Evolutionary conservation across 2,329 filamentous ascomycete species (phyloP), one percentile per base, ranked within the genome.

Genomic region (Aspergillus fijiensis): DNA sequence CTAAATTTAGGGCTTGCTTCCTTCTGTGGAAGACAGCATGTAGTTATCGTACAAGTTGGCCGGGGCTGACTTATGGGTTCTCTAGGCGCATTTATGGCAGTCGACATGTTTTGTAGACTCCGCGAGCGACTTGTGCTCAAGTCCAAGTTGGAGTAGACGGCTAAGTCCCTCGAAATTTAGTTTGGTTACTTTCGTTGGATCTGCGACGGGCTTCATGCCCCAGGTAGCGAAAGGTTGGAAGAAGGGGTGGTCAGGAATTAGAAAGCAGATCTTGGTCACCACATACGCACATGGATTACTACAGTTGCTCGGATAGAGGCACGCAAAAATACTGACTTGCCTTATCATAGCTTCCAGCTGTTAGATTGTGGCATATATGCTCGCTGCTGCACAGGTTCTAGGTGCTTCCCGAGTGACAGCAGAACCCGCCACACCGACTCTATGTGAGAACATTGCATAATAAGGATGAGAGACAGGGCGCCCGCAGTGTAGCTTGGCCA

Each of bases 61-160:
- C 9, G 27, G 9, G 23, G 42, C 54, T 19, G 12, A 49, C 50
- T 33, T 19, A 54, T n/a, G 27, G 16, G 12, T 19, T 19, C 9
- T 35, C 19, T 51, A 79, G 77, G 77, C 29, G 74, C 66, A 3
- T 61, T 74, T 7, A 76, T 79, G 68, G 72, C 70, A 9, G 54
- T 78, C 58, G 77, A 79, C 61, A 77, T 76, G 70, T 67, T 73
- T 49, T 60, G 67, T 53, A 67, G 76, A 45, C 65, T 79, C 59
- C 69, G 64, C 31, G 51, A 55, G 6, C 65, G 56, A 58, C 62
- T 75, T 4, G 49, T 70, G 27, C 62, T 59, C 5, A 75, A 74
- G 58, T 55, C 57, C 21, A 76, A 76, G 58, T 65, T 58, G 14
- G 73, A 74, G 48, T 74, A 65, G 10, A 29, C 48, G n/a, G n/a